Evolutionary conservation across 2,329 filamentous ascomycete species (phyloP), one percentile per base, ranked within the genome.

Genomic region (Pseudocercospora fuligena): DNA sequence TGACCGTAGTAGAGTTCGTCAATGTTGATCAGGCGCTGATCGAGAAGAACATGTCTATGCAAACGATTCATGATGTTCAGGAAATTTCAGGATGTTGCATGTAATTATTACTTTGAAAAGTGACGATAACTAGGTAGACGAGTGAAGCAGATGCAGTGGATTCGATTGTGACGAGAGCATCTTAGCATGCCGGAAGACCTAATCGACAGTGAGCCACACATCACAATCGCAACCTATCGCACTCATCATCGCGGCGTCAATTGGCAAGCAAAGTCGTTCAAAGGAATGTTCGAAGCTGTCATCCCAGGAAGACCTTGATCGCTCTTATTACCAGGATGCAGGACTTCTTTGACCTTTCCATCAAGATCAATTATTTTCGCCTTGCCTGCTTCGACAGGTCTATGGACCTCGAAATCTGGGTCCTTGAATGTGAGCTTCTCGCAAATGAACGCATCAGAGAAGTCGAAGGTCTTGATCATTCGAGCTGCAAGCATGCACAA

Each of bases 401-500:
- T 21, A n/a, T 43, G 49, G 16, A 63, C 27, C 29, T 46, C 47
- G 31, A 63, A 63, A 47, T 63, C 60, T n/a, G 29, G 46, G 19
- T 63, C 60, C n/a, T 33, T n/a, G 27, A 56, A 63, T 2, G 21
- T 14, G 4, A 63, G 60, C 31, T 54, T 53, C 4, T 56, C 51
- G 7, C 16, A 57, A 2, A 63, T 54, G n/a, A 51, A 40, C 6
- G 36, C n/a, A 14, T 63, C 60, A 11, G 60, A 63, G 33, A 63
- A 63, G 1, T 63, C 60, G 25, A 63, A 63, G 2, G 47, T 56
- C 21, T 63, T 49, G 8, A 63, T 56, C 60, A 63, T 63, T 5
- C 60, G 29, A 31, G 60, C 60, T n/a, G 60, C 60, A 19, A 63
- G 47, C 60, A 63, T 64, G 31, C 63, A 64, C 56, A 64, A 27